Conservation (phyloP, 495 filamentous ascomycete genomes). For the Lichenothelia convexa region DNA sequence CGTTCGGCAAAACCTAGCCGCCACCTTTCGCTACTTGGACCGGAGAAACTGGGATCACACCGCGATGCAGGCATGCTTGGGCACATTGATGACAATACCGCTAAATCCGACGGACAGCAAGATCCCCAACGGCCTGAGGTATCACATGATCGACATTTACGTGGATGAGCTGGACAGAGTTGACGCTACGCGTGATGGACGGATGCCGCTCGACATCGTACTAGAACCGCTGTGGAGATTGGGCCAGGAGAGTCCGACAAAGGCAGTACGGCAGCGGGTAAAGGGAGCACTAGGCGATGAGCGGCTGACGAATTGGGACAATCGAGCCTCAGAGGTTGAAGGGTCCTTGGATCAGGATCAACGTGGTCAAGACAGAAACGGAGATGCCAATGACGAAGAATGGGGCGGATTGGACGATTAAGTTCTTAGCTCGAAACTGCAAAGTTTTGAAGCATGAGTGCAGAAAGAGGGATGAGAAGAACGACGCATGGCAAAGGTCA, state of each 20-base stretch:
- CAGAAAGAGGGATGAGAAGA: neutral
- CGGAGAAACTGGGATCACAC: slow-evolving; percentile 17
- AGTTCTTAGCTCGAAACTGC: neutral
- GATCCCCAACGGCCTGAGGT: slow-evolving; percentile 62
- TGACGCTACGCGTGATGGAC: slow-evolving; percentile 38
- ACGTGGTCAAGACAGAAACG: neutral
- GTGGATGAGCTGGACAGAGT: slow-evolving; percentile 47
- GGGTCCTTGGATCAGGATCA: neutral
- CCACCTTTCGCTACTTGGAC: slow-evolving; percentile 40
- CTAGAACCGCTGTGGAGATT: slow-evolving; percentile 42
- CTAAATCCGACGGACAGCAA: slow-evolving; percentile 27
- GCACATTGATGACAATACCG: slow-evolving; percentile 21
- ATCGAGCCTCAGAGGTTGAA: slow-evolving; percentile 15
- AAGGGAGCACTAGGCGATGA: slow-evolving; percentile 73
- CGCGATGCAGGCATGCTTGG: slow-evolving; percentile 11
- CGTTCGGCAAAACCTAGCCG: slow-evolving; percentile 55
- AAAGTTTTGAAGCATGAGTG: neutral
- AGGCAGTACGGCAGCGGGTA: slow-evolving; percentile 51
- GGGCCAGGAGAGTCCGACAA: slow-evolving; percentile 39
- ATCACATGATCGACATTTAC: slow-evolving; percentile 84
- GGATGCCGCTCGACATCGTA: slow-evolving; percentile 31
- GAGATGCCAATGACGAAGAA: neutral
- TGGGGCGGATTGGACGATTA: neutral
- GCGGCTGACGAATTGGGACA: slow-evolving; percentile 41
- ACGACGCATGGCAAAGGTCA: too few species aligned